Evolutionary conservation across 2,329 filamentous ascomycete genomes (phyloP).

Genomic region (Aspergillus bombycis): DNA sequence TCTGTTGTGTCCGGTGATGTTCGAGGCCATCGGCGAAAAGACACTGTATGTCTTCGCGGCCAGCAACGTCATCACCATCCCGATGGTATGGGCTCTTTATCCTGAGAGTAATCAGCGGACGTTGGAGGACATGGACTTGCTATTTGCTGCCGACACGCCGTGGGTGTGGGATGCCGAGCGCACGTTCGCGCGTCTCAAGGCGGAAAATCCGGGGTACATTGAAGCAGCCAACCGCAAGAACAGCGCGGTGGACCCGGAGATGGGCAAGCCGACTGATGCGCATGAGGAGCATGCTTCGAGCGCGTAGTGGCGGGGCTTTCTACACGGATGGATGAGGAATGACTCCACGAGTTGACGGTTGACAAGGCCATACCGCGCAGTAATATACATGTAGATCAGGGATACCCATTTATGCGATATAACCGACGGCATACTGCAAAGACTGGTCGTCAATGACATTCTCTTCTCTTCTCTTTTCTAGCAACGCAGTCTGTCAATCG

Average conservation of each 20-base stretch:
- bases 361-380: too few species aligned
- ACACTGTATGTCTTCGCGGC: conserved; percentile 75
- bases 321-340: not conserved
- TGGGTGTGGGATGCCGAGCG: conserved; percentile 74
- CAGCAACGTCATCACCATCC: conserved; percentile 66
- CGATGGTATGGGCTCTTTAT: conserved; percentile 73
- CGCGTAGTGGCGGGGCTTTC: not conserved
- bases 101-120: conserved; percentile 75
- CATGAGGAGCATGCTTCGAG: not conserved
- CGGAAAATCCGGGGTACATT: conserved; percentile 58
- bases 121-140: conserved; percentile 73
- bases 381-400: not conserved
- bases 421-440: not conserved
- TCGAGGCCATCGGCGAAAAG: conserved; percentile 67
- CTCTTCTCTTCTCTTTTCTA: not conserved
- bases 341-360: not conserved
- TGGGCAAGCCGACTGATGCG: conserved; percentile 22
- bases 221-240: conserved; percentile 41
- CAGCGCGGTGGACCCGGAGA: conserved; percentile 37
- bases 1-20: conserved; percentile 63
- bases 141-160: conserved; percentile 68
- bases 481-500: not conserved
- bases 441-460: not conserved
- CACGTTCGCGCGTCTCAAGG: conserved; percentile 65
- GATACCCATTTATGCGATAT: not conserved